phyloP scores from a whole-genome alignment of 768 basidiomycete species.

The Podaxis mareebaensis region DNA sequence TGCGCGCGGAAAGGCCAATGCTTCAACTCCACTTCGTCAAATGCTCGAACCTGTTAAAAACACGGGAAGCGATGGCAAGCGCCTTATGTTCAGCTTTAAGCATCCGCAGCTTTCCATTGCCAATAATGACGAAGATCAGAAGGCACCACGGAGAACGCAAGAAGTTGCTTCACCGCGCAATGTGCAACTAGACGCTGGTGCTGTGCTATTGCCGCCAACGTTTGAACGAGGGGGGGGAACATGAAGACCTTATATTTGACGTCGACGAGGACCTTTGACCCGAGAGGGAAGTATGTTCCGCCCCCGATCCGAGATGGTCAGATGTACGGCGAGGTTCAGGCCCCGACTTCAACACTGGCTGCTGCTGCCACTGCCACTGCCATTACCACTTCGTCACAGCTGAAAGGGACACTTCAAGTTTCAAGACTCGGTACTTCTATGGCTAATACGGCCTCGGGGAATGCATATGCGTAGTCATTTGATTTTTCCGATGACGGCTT shows the following conservation, averaged over 20 bases:
- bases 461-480: not conserved
- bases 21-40: not conserved
- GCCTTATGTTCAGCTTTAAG: conserved; percentile 6
- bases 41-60: not conserved
- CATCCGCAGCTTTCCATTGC: not conserved
- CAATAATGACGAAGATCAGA: conserved; percentile 4
- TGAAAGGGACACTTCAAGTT: not conserved
- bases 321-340: not conserved
- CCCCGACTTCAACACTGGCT: not conserved
- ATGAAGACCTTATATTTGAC: not conserved
- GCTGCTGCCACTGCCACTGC: not conserved
- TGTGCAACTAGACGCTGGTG: not conserved
- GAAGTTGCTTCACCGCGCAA: not conserved
- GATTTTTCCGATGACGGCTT: not conserved
- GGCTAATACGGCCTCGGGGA: not conserved
- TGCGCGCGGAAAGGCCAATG: not conserved
- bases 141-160: not conserved
- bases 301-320: conserved; percentile 1
- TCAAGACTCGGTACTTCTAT: not conserved
- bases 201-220: not conserved
- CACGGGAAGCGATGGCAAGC: not conserved
- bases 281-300: conserved; percentile 2
- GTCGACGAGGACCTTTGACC: conserved; percentile 1
- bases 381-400: not conserved
- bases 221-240: not conserved